phyloP scores from a whole-genome alignment of 352 stramenopile genomes.

The Phytopythium delawarense region DNA sequence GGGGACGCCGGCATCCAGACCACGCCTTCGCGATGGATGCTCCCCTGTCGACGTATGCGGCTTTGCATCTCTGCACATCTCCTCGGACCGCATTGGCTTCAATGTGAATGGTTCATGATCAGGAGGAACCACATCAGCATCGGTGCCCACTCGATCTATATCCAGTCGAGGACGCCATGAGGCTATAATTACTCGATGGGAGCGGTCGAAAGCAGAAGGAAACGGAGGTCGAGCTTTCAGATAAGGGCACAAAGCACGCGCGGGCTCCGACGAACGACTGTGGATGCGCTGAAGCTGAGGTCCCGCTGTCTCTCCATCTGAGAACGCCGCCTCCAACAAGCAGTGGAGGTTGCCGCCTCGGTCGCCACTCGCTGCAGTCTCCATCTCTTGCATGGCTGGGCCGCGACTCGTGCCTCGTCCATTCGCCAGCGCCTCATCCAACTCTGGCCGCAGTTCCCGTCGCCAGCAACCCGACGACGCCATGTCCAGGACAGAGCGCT shows the following conservation, averaged over 20 bases:
- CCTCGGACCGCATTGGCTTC: too few species aligned
- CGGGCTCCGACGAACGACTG: too few species aligned
- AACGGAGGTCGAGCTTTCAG: neutral
- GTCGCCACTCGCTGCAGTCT: constrained; percentile 4
- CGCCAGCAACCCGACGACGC: constrained; percentile 13
- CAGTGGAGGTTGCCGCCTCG: neutral
- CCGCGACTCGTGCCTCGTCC: constrained; percentile 14
- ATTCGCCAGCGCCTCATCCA: constrained; percentile 7
- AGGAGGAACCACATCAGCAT: too few species aligned
- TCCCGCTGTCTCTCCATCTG: neutral
- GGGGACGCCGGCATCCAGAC: too few species aligned
- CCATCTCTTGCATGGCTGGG: constrained; percentile 18
- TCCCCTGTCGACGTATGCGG: too few species aligned
- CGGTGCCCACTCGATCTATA: neutral
- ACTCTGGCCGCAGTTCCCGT: neutral
- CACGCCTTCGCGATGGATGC: too few species aligned
- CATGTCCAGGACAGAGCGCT: constrained; percentile 32
- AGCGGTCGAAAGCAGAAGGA: neutral
- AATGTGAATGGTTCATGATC: too few species aligned
- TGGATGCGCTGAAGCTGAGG: neutral
- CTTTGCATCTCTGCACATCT: too few species aligned
- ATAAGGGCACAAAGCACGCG: neutral
- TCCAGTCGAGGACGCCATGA: neutral
- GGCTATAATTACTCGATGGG: neutral
- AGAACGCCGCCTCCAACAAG: neutral